Evolutionary conservation across 768 basidiomycete species (phyloP).

Genomic region (Hebeloma cylindrosporum): DNA sequence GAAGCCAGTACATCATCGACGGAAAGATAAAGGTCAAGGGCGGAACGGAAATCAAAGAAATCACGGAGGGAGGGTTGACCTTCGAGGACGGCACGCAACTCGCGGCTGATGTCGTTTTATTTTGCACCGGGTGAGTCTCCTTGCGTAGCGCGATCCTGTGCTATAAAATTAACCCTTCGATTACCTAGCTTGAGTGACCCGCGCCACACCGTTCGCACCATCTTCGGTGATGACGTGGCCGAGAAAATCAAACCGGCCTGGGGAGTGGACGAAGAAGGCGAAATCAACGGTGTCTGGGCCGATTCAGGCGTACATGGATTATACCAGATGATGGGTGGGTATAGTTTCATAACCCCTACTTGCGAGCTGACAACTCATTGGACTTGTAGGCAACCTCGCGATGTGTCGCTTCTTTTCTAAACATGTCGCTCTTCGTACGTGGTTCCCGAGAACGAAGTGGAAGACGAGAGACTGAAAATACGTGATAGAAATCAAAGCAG

Average conservation of each 20-base stretch:
- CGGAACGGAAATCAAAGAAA: conserved; percentile 47
- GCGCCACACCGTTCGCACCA: conserved; percentile 34
- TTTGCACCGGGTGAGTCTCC: conserved; percentile 52
- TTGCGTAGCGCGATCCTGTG: neutral
- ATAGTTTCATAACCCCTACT: neutral
- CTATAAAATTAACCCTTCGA: neutral
- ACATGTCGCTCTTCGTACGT: conserved; percentile 64
- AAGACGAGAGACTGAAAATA: conserved; percentile 47
- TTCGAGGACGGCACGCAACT: conserved; percentile 51
- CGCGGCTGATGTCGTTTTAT: conserved; percentile 54
- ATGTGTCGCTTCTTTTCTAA: conserved; percentile 62
- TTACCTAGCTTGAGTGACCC: conserved; percentile 45
- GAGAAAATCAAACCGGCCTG: conserved; percentile 55
- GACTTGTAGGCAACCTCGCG: conserved; percentile 41
- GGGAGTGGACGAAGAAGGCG: conserved; percentile 67
- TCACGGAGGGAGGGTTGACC: conserved; percentile 41
- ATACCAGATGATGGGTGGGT: conserved; percentile 63
- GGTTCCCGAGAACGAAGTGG: conserved; percentile 48
- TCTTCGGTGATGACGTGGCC: conserved; percentile 49
- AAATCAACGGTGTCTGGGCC: conserved; percentile 51
- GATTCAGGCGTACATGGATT: conserved; percentile 53
- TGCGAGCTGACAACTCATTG: neutral
- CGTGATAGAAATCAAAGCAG: conserved; percentile 70
- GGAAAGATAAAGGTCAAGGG: conserved; percentile 73
- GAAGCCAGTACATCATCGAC: conserved; percentile 60